Percentiles rank a stretch among this genome's conserved stretches.
Conservation (phyloP, 805 yeast genomes). For the Tetrapisispora arboricola region DNA sequence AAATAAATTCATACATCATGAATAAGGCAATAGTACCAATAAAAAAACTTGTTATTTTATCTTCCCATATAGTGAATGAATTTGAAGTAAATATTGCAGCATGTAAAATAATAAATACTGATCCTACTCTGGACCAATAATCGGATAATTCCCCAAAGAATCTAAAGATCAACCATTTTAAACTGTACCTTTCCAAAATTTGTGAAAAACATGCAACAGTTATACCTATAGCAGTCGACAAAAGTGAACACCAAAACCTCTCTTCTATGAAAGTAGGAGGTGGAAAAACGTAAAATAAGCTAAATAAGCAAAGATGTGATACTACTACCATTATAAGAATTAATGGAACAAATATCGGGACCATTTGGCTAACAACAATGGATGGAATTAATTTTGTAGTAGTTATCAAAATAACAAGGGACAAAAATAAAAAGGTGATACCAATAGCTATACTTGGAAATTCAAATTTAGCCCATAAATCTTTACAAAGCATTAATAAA, state of each 20-base stretch:
- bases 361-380: constrained; percentile 65
- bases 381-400: constrained; percentile 68
- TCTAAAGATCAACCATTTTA: constrained; percentile 50
- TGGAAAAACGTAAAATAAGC: constrained; percentile 50
- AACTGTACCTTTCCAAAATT: constrained; percentile 64
- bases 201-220: constrained; percentile 68
- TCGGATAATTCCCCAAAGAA: constrained; percentile 50
- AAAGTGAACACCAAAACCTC: constrained; percentile 40
- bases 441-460: constrained; percentile 57
- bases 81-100: constrained; percentile 73
- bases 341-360: constrained; percentile 64
- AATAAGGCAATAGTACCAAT: constrained; percentile 55
- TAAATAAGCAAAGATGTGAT: constrained; percentile 50
- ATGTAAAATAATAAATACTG: constrained; percentile 50
- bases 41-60: constrained; percentile 54
- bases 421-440: constrained; percentile 40
- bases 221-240: constrained; percentile 64
- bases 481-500: constrained; percentile 59
- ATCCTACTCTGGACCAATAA: constrained; percentile 69
- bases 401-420: constrained; percentile 50
- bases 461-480: constrained; percentile 88
- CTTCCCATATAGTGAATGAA: constrained; percentile 93
- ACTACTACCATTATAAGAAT: constrained; percentile 55
- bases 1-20: constrained; percentile 35
- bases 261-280: constrained; percentile 38